Base-by-base conservation (phyloP, 2,329 filamentous ascomycete species). In the Chaetothyriales sp. region DNA sequence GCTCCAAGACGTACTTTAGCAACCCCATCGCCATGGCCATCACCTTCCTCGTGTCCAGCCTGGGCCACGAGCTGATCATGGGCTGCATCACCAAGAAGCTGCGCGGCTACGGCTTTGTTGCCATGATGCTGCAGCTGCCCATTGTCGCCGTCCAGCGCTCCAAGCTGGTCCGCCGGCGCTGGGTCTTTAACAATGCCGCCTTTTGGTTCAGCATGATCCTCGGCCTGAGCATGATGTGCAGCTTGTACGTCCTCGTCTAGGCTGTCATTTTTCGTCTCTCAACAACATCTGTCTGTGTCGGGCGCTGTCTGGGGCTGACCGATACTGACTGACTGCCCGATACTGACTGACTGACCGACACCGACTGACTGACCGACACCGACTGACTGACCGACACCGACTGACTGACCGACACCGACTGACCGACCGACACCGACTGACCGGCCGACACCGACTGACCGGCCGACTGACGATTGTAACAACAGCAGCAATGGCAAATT, bases 61-160 rank as follows among this genome's bases (percentile, higher is more conserved):
- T 47, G 7, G 46, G 46, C 20, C 46, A 47, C 65, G 92, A 98
- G 69, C 77, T 98, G 52, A 86, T 98, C 62, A 94, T 98, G 86
- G 89, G 86, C 6, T 97, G 90, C 67, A 97, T 98, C 66, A 95
- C 89, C 22, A 90, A 95, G 74, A 97, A 98, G 72, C 75, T 97
- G 46, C 75, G 92, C 40, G 92, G 92, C 10, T 98, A 97, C 64
- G 92, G 90, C 8, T 94, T 95, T 65, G 64, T 94, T 18, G 85
- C 87, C 56, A 92, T 95, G 81, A 97, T 98, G 92, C 71, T 94
- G 56, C 92, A 98, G 73, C 77, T 97, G 60, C 92, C 92, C 0
- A 92, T 97, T 59, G 86, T 97, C n/a, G 80, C 89, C 67, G 72
- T 97, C 28, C 92, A 97, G 72, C 78, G 86, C 56, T 89, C 85